Evolutionary conservation across 768 basidiomycete species (phyloP).

Genomic region (Lactarius hengduanensis): DNA sequence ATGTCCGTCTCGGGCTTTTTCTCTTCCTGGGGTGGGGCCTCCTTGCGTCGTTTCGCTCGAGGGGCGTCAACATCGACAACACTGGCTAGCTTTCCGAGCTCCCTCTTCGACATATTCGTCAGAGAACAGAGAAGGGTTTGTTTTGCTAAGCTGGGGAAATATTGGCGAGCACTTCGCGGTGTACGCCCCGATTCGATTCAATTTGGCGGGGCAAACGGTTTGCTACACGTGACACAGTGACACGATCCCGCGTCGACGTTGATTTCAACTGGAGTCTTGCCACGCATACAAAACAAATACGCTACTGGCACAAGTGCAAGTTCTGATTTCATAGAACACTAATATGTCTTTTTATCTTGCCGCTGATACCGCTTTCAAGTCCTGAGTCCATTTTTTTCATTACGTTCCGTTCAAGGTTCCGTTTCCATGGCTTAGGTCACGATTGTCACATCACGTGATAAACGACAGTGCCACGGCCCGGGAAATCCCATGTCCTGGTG

Average conservation of each 20-base stretch:
- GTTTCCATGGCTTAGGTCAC: too few species aligned
- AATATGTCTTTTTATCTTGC: too few species aligned
- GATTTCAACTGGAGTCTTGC: too few species aligned
- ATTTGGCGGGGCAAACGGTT: slow-evolving; percentile 7
- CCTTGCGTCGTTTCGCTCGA: slow-evolving; percentile 53
- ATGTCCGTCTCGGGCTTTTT: slow-evolving; percentile 43
- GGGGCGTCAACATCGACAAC: slow-evolving; percentile 46
- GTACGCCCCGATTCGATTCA: slow-evolving; percentile 16
- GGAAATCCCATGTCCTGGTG: too few species aligned
- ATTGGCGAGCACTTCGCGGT: slow-evolving; percentile 13
- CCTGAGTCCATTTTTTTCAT: too few species aligned
- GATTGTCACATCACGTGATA: too few species aligned
- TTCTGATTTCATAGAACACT: too few species aligned
- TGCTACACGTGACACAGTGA: slow-evolving; percentile 9
- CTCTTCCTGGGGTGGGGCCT: slow-evolving; percentile 38
- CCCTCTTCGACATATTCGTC: slow-evolving; percentile 49
- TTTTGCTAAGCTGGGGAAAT: slow-evolving; percentile 10
- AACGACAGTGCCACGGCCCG: too few species aligned
- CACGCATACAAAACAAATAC: too few species aligned
- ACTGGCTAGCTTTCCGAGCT: slow-evolving; percentile 41
- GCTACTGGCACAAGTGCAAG: too few species aligned
- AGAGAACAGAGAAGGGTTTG: slow-evolving; percentile 8
- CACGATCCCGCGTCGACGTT: slow-evolving; percentile 9
- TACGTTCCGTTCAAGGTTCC: too few species aligned
- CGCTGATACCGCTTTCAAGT: too few species aligned